Percentiles rank a stretch among this genome's conserved stretches.
phyloP scores from a whole-genome alignment of 768 basidiomycete genomes.

The Mycena belliarum region DNA sequence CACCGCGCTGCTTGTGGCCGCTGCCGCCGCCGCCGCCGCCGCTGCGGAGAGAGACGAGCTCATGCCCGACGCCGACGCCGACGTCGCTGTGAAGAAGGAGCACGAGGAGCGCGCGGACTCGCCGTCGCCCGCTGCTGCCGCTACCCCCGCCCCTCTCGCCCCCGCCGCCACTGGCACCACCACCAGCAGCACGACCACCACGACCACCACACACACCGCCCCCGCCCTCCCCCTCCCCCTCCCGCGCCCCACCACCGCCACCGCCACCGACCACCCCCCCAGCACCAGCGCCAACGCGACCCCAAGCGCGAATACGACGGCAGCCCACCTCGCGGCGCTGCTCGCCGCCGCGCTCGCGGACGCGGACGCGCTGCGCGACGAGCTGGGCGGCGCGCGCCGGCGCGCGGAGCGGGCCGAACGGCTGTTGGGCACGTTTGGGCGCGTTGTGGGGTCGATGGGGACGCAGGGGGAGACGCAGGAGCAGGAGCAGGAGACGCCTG shows the following conservation, averaged over 20 bases:
- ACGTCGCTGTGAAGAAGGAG: too few relatives aligned
- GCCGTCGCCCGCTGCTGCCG: not conserved
- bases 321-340: conserved; percentile 58
- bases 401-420: conserved; percentile 60
- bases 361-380: conserved; percentile 48
- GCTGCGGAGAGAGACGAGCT: too few relatives aligned
- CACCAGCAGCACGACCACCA: not conserved
- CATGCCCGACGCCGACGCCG: too few relatives aligned
- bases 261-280: not conserved
- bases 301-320: conserved; percentile 30
- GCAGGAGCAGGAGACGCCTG: too few relatives aligned
- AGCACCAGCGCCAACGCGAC: too few relatives aligned
- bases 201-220: not conserved
- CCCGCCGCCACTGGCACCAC: not conserved
- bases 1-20: too few relatives aligned
- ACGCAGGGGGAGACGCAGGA: too few relatives aligned
- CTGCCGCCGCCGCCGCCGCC: too few relatives aligned
- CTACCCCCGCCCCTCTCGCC: not conserved
- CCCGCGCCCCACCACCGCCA: not conserved
- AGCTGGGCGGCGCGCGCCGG: conserved; percentile 41
- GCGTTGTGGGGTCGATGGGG: not conserved
- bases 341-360: conserved; percentile 57
- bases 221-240: not conserved
- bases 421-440: conserved; percentile 31
- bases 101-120: too few relatives aligned